phyloP scores from a whole-genome alignment of 331 rosid genomes.

The Phaseolus coccineus region DNA sequence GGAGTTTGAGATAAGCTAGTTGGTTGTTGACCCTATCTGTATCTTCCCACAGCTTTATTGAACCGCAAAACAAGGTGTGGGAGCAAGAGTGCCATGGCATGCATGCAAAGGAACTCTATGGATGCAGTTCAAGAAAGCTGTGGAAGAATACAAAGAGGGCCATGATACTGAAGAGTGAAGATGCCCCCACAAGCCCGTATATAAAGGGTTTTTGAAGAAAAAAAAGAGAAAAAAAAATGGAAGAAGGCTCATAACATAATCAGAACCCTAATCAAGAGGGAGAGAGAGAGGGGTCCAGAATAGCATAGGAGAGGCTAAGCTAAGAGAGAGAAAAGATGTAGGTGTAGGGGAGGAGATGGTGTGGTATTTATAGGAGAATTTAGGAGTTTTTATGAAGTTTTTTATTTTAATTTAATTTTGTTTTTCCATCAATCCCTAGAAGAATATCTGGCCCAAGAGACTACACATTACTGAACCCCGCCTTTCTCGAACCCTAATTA shows the following conservation, averaged over 20 bases:
- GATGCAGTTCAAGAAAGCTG: constrained; percentile 99
- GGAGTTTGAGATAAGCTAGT: constrained; percentile 15
- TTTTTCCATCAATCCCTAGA: constrained; percentile 87
- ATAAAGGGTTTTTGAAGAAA: too few relatives aligned
- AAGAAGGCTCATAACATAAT: constrained; percentile 25
- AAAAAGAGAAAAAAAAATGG: not conserved
- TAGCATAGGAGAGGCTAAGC: constrained; percentile 41
- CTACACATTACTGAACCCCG: constrained; percentile 61
- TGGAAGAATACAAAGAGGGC: constrained; percentile 96
- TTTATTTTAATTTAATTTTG: not conserved
- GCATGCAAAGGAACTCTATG: constrained; percentile 55
- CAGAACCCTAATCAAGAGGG: constrained; percentile 46
- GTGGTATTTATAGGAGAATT: constrained; percentile 72
- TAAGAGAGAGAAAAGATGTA: constrained; percentile 51
- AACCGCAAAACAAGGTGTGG: constrained; percentile 71
- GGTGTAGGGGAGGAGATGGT: constrained; percentile 52
- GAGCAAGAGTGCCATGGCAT: constrained; percentile 46
- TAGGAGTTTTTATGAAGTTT: constrained; percentile 40
- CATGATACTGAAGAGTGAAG: constrained; percentile 48
- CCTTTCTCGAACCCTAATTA: constrained; percentile 59
- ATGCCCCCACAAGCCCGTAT: constrained; percentile 32
- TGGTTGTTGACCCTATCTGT: constrained; percentile 68
- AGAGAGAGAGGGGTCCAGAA: constrained; percentile 25
- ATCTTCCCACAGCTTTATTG: constrained; percentile 99
- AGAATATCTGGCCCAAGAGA: constrained; percentile 91